Percentiles rank a stretch among this genome's conserved stretches.
Evolutionary conservation across 805 yeast species (phyloP).

Genomic region (Priceomyces haplophilus): DNA sequence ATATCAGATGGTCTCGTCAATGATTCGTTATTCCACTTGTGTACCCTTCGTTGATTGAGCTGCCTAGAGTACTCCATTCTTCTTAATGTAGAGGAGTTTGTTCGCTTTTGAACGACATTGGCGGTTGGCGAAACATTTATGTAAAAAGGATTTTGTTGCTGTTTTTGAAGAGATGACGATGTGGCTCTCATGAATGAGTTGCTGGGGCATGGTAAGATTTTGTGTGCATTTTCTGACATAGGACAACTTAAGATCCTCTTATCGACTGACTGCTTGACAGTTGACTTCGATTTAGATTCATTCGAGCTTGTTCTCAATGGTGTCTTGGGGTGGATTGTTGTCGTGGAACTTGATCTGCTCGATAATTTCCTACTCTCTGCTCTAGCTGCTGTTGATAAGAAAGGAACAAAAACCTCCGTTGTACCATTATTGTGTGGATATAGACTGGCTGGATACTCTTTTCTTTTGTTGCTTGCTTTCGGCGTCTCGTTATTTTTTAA

Average conservation of each 20-base stretch:
- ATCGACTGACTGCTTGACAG: constrained; percentile 12
- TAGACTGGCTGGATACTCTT: constrained; percentile 18
- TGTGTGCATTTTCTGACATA: constrained; percentile 14
- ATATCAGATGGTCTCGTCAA: constrained; percentile 17
- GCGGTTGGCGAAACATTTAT: constrained; percentile 2
- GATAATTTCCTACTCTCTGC: constrained; percentile 15
- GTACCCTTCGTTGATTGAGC: constrained; percentile 10
- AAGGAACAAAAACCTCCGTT: constrained; percentile 7
- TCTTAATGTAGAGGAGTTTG: constrained; percentile 2
- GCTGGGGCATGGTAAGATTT: constrained; percentile 8
- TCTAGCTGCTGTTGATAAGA: constrained; percentile 17
- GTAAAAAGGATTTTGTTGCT: constrained; percentile 14
- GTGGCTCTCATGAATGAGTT: constrained; percentile 41
- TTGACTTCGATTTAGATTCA: constrained; percentile 11
- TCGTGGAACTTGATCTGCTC: not conserved
- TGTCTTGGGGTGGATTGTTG: constrained; percentile 12
- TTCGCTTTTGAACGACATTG: constrained; percentile 1
- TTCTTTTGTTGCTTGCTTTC: constrained; percentile 8
- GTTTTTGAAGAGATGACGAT: constrained; percentile 35
- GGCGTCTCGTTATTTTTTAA: not conserved
- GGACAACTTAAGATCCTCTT: constrained; percentile 17
- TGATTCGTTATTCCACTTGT: constrained; percentile 10
- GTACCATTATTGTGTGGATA: constrained; percentile 10
- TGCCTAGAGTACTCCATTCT: constrained; percentile 16
- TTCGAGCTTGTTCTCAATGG: constrained; percentile 15